phyloP scores from a whole-genome alignment of 1,139 yeast genomes.

The Geotrichum phurueaensis region DNA sequence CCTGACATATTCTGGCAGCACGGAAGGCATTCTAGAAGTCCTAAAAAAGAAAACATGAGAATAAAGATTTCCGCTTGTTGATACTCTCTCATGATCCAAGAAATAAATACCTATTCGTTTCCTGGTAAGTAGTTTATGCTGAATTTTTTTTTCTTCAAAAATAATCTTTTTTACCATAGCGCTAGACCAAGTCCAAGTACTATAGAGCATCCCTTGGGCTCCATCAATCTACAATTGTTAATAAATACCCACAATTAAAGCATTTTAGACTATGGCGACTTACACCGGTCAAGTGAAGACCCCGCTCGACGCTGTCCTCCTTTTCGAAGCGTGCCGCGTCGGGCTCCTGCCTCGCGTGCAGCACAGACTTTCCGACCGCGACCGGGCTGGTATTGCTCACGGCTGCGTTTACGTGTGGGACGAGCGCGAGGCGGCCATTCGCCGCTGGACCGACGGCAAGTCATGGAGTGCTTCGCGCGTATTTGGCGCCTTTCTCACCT shows the following conservation, averaged over 20 bases:
- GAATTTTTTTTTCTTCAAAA: not conserved
- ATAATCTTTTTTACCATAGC: not conserved
- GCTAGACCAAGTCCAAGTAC: not conserved
- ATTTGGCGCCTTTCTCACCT: conserved; percentile 56
- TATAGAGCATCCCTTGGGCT: too few species aligned
- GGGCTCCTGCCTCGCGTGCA: conserved; percentile 54
- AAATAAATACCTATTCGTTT: not conserved
- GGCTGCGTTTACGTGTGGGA: conserved; percentile 71
- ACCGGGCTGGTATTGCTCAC: conserved; percentile 47
- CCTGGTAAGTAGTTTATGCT: not conserved
- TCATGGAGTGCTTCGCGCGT: conserved; percentile 70
- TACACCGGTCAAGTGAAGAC: conserved; percentile 55
- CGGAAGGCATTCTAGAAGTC: not conserved
- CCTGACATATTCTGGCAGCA: not conserved
- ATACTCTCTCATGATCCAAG: not conserved
- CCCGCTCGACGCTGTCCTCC: conserved; percentile 55
- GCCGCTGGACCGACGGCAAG: conserved; percentile 70
- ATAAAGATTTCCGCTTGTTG: not conserved
- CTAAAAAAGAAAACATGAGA: not conserved
- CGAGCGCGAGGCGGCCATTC: conserved; percentile 64
- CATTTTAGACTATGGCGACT: conserved; percentile 43
- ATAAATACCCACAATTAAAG: not conserved
- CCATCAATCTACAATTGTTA: not conserved
- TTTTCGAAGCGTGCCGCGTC: conserved; percentile 58
- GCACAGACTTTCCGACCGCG: conserved; percentile 54